Evolutionary conservation across 768 basidiomycete genomes (phyloP), one percentile per base, ranked within the genome.

Genomic region (Pisolithus marmoratus): DNA sequence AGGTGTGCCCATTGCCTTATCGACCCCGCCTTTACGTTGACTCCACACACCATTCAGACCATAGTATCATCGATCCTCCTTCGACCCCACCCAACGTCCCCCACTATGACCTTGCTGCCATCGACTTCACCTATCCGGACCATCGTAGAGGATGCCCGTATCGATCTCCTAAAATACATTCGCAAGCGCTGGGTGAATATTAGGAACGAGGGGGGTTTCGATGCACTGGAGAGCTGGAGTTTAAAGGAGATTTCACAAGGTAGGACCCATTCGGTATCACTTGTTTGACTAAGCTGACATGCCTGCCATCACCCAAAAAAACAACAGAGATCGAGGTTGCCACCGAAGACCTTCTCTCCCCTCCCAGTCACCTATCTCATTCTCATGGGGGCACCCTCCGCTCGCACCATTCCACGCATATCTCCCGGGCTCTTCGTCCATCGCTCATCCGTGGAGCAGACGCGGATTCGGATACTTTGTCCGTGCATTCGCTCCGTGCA

Each of bases 221-320:
- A 87, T 47, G 63, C 70, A 4, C 74, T 98, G n/a, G 91, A 95
- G 46, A 78, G 77, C 4, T 96, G 92, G 91, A 83, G 87, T 0
- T 65, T 94, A 49, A 86, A 91, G 64, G 95, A 97, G 62, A 91
- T 98, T 38, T 66, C 68, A 3, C 68, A 66, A 56, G 68, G 68
- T 68, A 34, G 14, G 58, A 22, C 40, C 29, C 23, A 29, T 27
- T 43, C 48, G 14, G 11, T 12, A 22, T n/a, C n/a, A 8, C n/a
- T 45, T 8, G 5, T 26, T 26, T n/a, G 11, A 14, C 20, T 20
- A 5, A 20, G 24, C 24, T 45, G 24, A 45, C 24, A 24, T 23
- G 20, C 9, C 14, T 34, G 34, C 34, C 38, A 31, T 55, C 34
- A 55, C 19, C 38, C 22, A 41, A 36, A 46, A 36, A 36, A 23